A percentile compares a stretch with the other conserved stretches of the same genome.
These are phyloP conservation scores for Calamus simplicifolius DNA, from an alignment of 176 grass and related monocot species.

Conservation along the genomic window DNA sequence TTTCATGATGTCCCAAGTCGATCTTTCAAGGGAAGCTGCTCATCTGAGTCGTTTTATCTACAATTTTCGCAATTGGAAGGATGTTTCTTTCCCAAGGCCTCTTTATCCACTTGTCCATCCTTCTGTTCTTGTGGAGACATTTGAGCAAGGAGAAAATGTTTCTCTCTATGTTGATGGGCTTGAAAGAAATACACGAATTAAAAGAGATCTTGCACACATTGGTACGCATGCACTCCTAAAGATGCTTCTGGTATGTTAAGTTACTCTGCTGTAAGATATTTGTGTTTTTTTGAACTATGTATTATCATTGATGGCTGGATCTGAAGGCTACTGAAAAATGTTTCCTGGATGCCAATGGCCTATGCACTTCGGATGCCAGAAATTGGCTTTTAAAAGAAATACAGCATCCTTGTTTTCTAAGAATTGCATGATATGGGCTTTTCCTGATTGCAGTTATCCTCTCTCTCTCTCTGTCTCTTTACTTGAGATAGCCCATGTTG, in stretches of 20 bases:
- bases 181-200: slow-evolving; percentile 55
- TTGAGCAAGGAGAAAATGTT: slow-evolving; percentile 95
- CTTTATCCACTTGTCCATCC: slow-evolving; percentile 96
- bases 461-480: too few species aligned
- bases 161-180: slow-evolving; percentile 63
- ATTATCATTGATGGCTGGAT: neutral
- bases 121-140: slow-evolving; percentile 94
- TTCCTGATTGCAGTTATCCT: too few species aligned
- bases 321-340: neutral
- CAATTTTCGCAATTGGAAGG: slow-evolving; percentile 88
- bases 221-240: slow-evolving; percentile 93
- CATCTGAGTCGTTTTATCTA: slow-evolving; percentile 88
- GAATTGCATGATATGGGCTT: too few species aligned
- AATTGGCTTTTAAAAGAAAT: too few species aligned
- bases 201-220: slow-evolving; percentile 69
- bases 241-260: slow-evolving; percentile 78
- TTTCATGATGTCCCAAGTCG: slow-evolving; percentile 98
- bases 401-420: too few species aligned
- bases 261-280: too few species aligned
- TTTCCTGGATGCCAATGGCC: too few species aligned
- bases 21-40: slow-evolving; percentile 89
- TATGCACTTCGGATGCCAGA: too few species aligned
- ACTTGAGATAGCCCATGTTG: too few species aligned
- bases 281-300: neutral
- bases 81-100: slow-evolving; percentile 86